Conservation (phyloP, 257 asterid species). For the Capsicum rhomboideum region DNA sequence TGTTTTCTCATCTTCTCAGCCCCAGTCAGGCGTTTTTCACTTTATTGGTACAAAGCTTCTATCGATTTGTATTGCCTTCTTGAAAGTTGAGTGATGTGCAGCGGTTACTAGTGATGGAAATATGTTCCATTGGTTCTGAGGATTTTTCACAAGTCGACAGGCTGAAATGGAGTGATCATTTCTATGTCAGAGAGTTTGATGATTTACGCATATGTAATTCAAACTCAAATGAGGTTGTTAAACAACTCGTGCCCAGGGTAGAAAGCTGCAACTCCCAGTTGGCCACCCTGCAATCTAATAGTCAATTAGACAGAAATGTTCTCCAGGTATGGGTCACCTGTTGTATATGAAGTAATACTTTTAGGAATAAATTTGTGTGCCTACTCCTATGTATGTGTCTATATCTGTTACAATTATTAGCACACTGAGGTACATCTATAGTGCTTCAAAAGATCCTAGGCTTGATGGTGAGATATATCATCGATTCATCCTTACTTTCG, state of each 20-base stretch:
- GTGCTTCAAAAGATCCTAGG: neutral
- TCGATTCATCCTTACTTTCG: neutral
- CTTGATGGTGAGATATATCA: neutral
- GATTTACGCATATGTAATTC: constrained; percentile 39
- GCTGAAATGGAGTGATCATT: constrained; percentile 56
- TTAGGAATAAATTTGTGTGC: neutral
- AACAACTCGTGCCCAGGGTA: constrained; percentile 34
- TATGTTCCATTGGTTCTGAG: constrained; percentile 39
- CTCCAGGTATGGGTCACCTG: constrained; percentile 40
- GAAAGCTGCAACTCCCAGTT: constrained; percentile 20
- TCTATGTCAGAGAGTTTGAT: constrained; percentile 58
- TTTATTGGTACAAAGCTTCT: constrained; percentile 1
- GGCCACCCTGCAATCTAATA: constrained; percentile 12
- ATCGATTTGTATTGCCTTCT: constrained; percentile 5
- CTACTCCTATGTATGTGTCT: neutral
- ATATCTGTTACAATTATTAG: neutral
- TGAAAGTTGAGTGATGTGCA: constrained; percentile 17
- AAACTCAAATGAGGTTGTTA: constrained; percentile 27
- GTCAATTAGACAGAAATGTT: constrained; percentile 36
- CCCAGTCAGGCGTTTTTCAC: neutral
- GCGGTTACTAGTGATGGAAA: constrained; percentile 74
- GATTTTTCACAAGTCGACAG: constrained; percentile 18
- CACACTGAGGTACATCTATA: neutral
- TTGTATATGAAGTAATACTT: neutral
- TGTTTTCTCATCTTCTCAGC: constrained; percentile 16